Percentiles rank a stretch among this genome's conserved stretches.
These are phyloP conservation scores for Aristolochia fimbriata DNA, from an alignment of 164 flowering plant genomes.

Conservation along the genomic window DNA sequence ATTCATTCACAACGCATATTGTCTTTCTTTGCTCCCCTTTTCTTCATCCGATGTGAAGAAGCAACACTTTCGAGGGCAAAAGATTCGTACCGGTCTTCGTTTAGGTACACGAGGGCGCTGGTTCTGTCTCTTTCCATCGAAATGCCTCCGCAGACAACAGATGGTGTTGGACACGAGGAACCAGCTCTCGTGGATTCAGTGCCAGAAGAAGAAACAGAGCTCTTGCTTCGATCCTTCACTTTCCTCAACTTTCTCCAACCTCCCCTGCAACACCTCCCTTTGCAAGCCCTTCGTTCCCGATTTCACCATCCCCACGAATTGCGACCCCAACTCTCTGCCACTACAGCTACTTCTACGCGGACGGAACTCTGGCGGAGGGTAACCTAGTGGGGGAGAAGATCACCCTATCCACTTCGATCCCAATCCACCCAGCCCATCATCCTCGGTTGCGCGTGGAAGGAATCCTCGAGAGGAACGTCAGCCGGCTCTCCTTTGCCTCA, in stretches of 20 bases:
- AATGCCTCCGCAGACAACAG: constrained; percentile 64
- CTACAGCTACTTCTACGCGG: constrained; percentile 82
- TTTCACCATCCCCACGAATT: constrained; percentile 60
- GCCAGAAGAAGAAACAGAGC: constrained; percentile 26
- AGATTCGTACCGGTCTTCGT: constrained; percentile 18
- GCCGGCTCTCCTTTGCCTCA: constrained; percentile 56
- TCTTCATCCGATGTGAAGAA: constrained; percentile 4
- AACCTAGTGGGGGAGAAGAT: constrained; percentile 62
- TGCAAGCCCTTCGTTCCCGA: constrained; percentile 68
- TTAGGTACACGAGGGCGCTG: constrained; percentile 58
- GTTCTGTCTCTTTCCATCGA: constrained; percentile 61
- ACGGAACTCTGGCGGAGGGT: constrained; percentile 75
- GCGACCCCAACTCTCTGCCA: constrained; percentile 67
- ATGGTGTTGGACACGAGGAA: constrained; percentile 81
- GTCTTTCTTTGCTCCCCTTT: constrained; percentile 17
- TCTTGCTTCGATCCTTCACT: constrained; percentile 48
- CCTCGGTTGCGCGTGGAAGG: constrained; percentile 67
- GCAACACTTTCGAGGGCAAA: constrained; percentile 1
- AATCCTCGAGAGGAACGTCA: constrained; percentile 72
- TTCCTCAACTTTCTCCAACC: constrained; percentile 63
- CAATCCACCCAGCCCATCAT: constrained; percentile 46
- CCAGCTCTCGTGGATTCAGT: constrained; percentile 78
- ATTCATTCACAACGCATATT: too few relatives aligned
- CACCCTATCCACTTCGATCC: constrained; percentile 28
- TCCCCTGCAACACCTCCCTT: constrained; percentile 59